Conservation (phyloP, 2,329 filamentous ascomycete species). For the Ophiocordyceps australis region DNA sequence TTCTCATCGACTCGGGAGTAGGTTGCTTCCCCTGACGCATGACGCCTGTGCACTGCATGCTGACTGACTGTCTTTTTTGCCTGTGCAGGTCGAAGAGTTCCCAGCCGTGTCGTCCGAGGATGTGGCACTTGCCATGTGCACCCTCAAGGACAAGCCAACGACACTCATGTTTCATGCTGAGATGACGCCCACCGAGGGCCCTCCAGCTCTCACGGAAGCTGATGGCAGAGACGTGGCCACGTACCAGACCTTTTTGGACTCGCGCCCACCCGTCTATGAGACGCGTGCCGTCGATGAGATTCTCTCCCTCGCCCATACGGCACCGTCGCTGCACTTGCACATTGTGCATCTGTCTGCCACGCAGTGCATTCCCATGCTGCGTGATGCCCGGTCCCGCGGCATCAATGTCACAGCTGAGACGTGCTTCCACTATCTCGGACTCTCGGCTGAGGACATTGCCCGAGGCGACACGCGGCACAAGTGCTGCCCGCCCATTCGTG, state of each 20-base stretch:
- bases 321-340: constrained; percentile 71
- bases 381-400: constrained; percentile 51
- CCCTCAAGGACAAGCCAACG: constrained; percentile 63
- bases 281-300: constrained; percentile 82
- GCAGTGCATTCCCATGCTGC: constrained; percentile 68
- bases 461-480: constrained; percentile 86
- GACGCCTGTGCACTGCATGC: no score
- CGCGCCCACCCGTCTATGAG: constrained; percentile 77
- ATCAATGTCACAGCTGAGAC: constrained; percentile 86
- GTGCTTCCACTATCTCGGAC: constrained; percentile 84
- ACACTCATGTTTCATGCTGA: constrained; percentile 99
- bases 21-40: constrained; percentile 10
- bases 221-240: constrained; percentile 35
- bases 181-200: no score
- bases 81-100: constrained; percentile 74
- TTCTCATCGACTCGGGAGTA: constrained; percentile 91
- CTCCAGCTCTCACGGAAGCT: constrained; percentile 19
- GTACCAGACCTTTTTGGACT: constrained; percentile 84
- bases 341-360: constrained; percentile 89
- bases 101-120: constrained; percentile 72
- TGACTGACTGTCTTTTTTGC: background rate
- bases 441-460: constrained; percentile 65
- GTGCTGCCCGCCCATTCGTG: constrained; percentile 84
- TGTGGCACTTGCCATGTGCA: constrained; percentile 62
- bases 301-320: constrained; percentile 59